phyloP scores from a whole-genome alignment of 306 rosid genomes.

The Castanea crenata region DNA sequence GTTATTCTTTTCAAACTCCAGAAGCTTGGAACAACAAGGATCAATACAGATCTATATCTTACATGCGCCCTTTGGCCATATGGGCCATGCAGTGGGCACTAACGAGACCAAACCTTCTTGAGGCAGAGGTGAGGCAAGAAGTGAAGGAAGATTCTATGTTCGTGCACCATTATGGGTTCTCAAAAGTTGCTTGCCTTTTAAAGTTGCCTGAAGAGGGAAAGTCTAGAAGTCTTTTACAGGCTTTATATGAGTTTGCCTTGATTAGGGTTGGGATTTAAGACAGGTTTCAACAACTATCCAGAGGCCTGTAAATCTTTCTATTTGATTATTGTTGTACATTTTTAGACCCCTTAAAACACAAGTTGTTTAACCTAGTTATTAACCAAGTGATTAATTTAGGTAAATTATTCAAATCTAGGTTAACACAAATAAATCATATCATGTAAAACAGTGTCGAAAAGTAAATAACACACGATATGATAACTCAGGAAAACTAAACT shows the following conservation, averaged over 20 bases:
- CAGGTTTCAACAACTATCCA: background rate
- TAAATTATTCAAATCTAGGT: too few relatives aligned
- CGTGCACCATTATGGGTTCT: conserved; percentile 53
- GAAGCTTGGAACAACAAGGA: conserved; percentile 78
- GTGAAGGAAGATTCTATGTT: conserved; percentile 40
- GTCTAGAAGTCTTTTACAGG: conserved; percentile 57
- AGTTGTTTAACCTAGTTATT: too few relatives aligned
- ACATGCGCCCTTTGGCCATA: conserved; percentile 97
- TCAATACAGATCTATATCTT: conserved; percentile 67
- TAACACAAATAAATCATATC: too few relatives aligned
- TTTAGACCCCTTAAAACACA: too few relatives aligned
- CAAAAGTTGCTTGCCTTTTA: conserved; percentile 67
- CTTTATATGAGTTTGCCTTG: conserved; percentile 63
- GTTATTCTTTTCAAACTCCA: conserved; percentile 89
- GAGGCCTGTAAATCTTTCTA: background rate
- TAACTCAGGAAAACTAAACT: too few relatives aligned
- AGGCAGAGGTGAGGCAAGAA: conserved; percentile 36
- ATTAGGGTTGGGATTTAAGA: conserved; percentile 44
- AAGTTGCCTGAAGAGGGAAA: conserved; percentile 53
- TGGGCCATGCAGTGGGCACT: conserved; percentile 99
- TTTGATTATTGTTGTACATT: background rate
- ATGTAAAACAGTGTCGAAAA: too few relatives aligned
- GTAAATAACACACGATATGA: too few relatives aligned
- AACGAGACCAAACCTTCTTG: conserved; percentile 38
- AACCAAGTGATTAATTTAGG: too few relatives aligned